Conservation (phyloP, 768 basidiomycete species). For the Psilocybe sp. region DNA sequence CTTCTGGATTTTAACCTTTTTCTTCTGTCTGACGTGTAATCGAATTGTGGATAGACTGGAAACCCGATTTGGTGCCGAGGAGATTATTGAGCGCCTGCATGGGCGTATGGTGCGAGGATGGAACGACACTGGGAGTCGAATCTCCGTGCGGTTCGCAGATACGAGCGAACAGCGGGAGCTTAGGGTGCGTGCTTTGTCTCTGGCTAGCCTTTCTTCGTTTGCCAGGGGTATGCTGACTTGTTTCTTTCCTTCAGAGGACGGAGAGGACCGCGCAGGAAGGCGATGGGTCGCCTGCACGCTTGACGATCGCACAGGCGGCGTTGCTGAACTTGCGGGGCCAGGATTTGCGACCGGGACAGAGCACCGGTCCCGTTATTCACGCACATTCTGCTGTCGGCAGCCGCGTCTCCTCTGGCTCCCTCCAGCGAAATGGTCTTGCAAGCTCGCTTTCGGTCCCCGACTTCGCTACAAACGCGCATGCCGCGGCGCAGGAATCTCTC, state of each 20-base stretch:
- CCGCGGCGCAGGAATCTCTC: slow-evolving; percentile 16
- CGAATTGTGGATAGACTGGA: slow-evolving; percentile 51
- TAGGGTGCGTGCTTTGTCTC: slow-evolving; percentile 44
- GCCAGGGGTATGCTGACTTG: background rate
- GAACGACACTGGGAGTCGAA: slow-evolving; percentile 73
- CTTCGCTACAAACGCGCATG: slow-evolving; percentile 21
- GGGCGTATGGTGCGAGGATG: slow-evolving; percentile 79
- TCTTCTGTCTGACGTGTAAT: background rate
- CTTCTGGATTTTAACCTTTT: slow-evolving; percentile 1
- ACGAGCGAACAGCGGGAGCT: slow-evolving; percentile 75
- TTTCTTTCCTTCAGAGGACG: slow-evolving; percentile 40
- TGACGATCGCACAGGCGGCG: slow-evolving; percentile 79
- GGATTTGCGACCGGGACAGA: slow-evolving; percentile 34
- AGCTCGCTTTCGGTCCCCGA: slow-evolving; percentile 20
- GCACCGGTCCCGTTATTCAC: slow-evolving; percentile 16
- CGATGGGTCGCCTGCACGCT: slow-evolving; percentile 57
- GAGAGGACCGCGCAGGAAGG: slow-evolving; percentile 62
- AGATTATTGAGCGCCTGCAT: slow-evolving; percentile 74
- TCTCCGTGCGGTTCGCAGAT: slow-evolving; percentile 80
- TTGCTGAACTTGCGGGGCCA: slow-evolving; percentile 74
- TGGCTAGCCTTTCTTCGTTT: background rate
- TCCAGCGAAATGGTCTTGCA: slow-evolving; percentile 10
- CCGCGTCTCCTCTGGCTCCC: slow-evolving; percentile 8
- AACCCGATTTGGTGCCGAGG: slow-evolving; percentile 68
- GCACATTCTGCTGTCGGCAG: slow-evolving; percentile 13